These are phyloP conservation scores for Xylaria nigripes DNA, from an alignment of 495 filamentous ascomycete genomes.

Conservation along the genomic window DNA sequence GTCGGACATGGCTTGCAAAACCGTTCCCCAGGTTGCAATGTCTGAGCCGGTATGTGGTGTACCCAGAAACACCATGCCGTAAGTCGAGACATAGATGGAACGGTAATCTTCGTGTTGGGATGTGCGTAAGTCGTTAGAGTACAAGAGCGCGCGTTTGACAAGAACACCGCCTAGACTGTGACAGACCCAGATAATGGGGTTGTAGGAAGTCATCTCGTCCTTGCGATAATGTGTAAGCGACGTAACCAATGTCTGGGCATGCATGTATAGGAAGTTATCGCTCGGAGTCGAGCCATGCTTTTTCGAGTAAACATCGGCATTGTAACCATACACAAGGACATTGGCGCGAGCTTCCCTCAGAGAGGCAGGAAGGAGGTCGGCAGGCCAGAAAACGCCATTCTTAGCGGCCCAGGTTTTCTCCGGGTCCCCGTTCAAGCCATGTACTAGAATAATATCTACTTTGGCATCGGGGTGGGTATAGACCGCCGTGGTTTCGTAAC, in stretches of 20 bases:
- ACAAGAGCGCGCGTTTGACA: conserved; percentile 56
- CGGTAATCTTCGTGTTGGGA: conserved; percentile 64
- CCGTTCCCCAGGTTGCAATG: conserved; percentile 65
- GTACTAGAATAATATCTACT: conserved; percentile 68
- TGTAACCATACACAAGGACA: conserved; percentile 77
- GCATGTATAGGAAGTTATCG: conserved; percentile 71
- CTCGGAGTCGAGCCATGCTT: conserved; percentile 38
- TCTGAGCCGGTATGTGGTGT: conserved; percentile 81
- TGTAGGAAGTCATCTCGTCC: conserved; percentile 48
- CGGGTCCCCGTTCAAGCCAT: conserved; percentile 76
- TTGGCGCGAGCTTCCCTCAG: conserved; percentile 55
- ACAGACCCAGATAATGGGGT: conserved; percentile 78
- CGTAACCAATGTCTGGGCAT: conserved; percentile 73
- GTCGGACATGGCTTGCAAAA: conserved; percentile 65
- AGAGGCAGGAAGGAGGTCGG: conserved; percentile 60
- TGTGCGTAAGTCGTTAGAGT: conserved; percentile 54
- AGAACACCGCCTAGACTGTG: conserved; percentile 79
- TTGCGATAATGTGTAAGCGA: conserved; percentile 41
- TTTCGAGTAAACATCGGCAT: conserved; percentile 60
- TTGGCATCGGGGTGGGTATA: conserved; percentile 52
- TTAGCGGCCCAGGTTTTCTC: conserved; percentile 65
- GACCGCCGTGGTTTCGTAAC: conserved; percentile 62
- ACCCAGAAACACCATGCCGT: conserved; percentile 76
- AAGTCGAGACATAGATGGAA: conserved; percentile 75
- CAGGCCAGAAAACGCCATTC: conserved; percentile 65